Evolutionary conservation across 305 asterid species (phyloP), one percentile per base, ranked within the genome.

Genomic region (Fraxinus dipetala): DNA sequence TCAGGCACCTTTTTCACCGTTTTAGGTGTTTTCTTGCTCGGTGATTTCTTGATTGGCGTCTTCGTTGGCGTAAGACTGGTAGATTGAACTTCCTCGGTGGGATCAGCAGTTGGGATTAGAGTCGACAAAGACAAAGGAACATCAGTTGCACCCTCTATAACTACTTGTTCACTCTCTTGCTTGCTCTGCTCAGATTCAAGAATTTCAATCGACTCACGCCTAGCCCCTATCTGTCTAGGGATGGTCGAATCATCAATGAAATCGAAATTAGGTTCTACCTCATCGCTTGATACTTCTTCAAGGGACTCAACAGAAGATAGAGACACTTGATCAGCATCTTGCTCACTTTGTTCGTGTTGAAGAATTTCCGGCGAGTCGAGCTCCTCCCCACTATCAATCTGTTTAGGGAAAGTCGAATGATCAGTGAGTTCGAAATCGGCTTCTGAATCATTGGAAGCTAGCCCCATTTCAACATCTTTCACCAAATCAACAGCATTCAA

Each of bases 1-100:
- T 89, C 90, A 22, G 89, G 10, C 43, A 30, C 32, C 16, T 31
- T 28, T 69, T 69, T 31, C 43, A 31, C 2, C 54, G 59, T 80
- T 59, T 59, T 59, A 7, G 69, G 81, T 7, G 80, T 85, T 35
- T 59, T 20, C 69, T 70, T 82, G 82, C 63, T 67, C 43, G 54
- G 51, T 26, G 79, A 78, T 63, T 72, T 81, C 77, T 80, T 80
- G 20, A 48, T 48, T 48, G 59, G 59, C 59, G 56, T 45, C 56
- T 13, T 45, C 6, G 16, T 67, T 14, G 35, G 75, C 18, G 43
- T 85, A 80, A 78, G 80, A 79, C 81, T 0, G 65, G 69, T 78
- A 34, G 80, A 73, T 31, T 70, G 75, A 30, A 70, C 75, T 30
- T 31, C 75, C 43, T 14, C 24, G 13, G 24, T 6, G 24, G 75